Base-by-base conservation (phyloP, 768 basidiomycete genomes). In the Omphalotus guepiniiformis region DNA sequence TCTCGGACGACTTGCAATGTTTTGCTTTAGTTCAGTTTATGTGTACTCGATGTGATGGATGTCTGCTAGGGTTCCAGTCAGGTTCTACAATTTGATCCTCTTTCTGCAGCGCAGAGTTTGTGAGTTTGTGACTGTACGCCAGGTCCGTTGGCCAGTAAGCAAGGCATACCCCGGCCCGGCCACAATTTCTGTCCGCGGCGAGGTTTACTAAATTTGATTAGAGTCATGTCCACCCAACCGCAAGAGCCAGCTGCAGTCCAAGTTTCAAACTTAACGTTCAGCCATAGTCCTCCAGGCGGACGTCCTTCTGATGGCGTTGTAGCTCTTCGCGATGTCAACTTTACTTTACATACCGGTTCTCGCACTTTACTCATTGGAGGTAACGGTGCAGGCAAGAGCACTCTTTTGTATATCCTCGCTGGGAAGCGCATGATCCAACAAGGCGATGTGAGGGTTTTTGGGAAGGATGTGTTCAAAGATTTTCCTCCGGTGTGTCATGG, bases 351-450 rank as follows among this genome's bases (percentile, higher is more conserved):
- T 2, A 70, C 66, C 15, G 95, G 92, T 1, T 86, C 86, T 2
- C 76, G 94, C 39, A 92, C 89, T 39, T 76, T 99, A 50, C 68
- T 98, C 37, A 72, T 97, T 32, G 95, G 96, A 39, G 91, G 93
- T 18, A 98, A 98, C 62, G 95, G 95, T 67, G 87, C 91, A 42
- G 95, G 95, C 7, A 97, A 99, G 67, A 94, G 93, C n/a, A 97
- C 95, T 4, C 72, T 99, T 11, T 75, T 99, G 15, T 89, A 95
- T 59, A 86, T 98, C 48, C 76, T 97, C 5, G 95, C 95, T 1
- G 95, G 95, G 6, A 97, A 94, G 65, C 78, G 46, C 3, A 27
- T 47, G 46, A 39, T 47, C 4, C 46, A 47, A 15, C 46, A 47
- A 13, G 46, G 46, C 3, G 76, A 23, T 6, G 49, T 50, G 18